Base-by-base conservation (phyloP, 352 stramenopile genomes). In the Saprolegnia parasitica region DNA sequence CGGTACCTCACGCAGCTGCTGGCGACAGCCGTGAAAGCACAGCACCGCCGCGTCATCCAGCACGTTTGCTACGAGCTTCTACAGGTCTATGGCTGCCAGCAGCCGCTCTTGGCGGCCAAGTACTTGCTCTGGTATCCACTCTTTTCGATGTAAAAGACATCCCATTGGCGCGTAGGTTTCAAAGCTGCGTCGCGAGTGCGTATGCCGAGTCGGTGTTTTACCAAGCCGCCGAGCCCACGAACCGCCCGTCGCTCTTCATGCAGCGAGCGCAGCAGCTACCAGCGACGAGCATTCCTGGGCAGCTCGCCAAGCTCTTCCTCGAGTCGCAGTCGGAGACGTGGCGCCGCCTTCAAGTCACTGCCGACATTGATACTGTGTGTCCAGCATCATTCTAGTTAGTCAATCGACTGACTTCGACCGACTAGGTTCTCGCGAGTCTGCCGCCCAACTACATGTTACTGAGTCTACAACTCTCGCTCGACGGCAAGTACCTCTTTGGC, bases 301-400 rank as follows among this genome's bases (percentile, higher is more conserved):
- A 91, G 68, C 76, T 93, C 10, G 90, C 85, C 0, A 76, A 81
- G 26, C 71, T 88, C 13, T 90, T 83, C 67, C 55, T 93, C 39
- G 81, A 79, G 0, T 77, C 89, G 46, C 78, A 91, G 45, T 91
- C 79, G 0, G 79, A 90, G 35, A 74, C 81, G 0, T 86, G 80
- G 56, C 88, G 86, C 42, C 78, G 83, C 9, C 87, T 90, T 76
- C 80, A 56, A 20, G 68, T 90, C 9, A 66, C 42, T 3, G 73
- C 71, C 5, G 60, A 73, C 10, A 67, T 85, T 5, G 82, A 91
- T 23, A 49, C 58, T 6, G 76, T 86, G 2, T 18, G 29, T 35
- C 29, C 5, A 20, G 0, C 1, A 60, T 20, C 35, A 60, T 3
- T 24, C 11, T 20, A 60, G 52, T 16, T 8, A 8, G 42, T 15